Evolutionary conservation across 2,329 filamentous ascomycete genomes (phyloP), one percentile per base, ranked within the genome.

Genomic region (Gaeumannomyces tritici): DNA sequence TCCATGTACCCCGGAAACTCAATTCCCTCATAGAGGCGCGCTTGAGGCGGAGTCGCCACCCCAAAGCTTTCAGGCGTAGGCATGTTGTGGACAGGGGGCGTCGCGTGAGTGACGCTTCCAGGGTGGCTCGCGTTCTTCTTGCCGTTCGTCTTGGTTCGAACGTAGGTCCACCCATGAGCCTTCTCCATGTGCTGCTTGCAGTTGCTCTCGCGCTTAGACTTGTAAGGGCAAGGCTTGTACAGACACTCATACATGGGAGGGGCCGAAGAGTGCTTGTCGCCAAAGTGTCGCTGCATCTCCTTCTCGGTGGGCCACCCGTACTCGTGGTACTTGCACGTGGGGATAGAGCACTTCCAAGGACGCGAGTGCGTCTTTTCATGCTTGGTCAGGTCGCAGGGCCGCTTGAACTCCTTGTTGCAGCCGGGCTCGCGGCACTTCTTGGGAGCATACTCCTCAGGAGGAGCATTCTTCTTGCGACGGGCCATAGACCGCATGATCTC

Each of bases 151-250:
- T 97, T 97, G 64, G 91, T 93, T 66, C 93, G 89, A 62, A 93
- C 83, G 69, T 97, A 97, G n/a, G 82, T 81, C 89, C 91, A 96
- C 63, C 88, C 88, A 70, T 98, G 93, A 0, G 91, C 89, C 76
- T 97, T 97, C 79, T 98, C 93, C 93, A 97, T 97, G 77, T 98
- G 93, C 75, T 97, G 93, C 74, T 97, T 97, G 83, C 91, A 96
- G 75, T 98, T 98, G 66, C 90, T 95, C 78, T 96, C 90, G 64
- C 93, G 89, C 81, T 98, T 98, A 13, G 93, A 96, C 71, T 91
- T 89, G 79, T 98, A 98, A 0, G 90, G 87, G 81, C 95, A 98
- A 28, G 89, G 89, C 69, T 86, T 82, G 76, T 84, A 98, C 59
- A 86, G 77, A 77, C 95, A 99, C 77, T 90, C 87, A 75, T 87